These are phyloP conservation scores for Carex parvula DNA, from an alignment of 176 grass and related monocot genomes.

Conservation along the genomic window DNA sequence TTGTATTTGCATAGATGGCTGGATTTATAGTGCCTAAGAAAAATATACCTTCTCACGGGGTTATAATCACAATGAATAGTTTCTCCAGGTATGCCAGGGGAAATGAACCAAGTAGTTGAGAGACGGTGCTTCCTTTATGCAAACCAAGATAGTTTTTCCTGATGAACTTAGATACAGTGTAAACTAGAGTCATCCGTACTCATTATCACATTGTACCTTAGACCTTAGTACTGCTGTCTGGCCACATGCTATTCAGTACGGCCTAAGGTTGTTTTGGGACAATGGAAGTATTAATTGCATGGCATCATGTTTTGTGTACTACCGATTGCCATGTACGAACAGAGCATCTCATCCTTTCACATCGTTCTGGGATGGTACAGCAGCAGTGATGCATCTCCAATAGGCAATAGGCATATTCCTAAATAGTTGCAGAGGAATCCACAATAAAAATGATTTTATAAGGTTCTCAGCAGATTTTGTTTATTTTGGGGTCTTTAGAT, in stretches of 20 bases:
- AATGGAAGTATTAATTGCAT: neutral
- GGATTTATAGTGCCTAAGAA: neutral
- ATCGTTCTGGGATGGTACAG: no score
- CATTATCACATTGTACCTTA: neutral
- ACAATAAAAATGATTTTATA: neutral
- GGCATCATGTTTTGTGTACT: no score
- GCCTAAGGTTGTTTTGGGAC: constrained; percentile 8
- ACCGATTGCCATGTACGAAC: no score
- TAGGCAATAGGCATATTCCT: neutral
- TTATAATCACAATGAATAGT: neutral
- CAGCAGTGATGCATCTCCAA: no score
- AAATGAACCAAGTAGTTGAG: neutral
- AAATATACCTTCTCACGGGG: neutral
- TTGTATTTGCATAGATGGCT: neutral
- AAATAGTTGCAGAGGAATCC: neutral
- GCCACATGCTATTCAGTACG: neutral
- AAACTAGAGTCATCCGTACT: neutral
- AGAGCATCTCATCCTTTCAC: no score
- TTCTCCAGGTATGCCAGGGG: neutral
- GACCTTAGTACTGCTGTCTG: neutral
- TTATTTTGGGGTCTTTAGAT: neutral
- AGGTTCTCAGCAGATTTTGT: neutral
- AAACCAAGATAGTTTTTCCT: neutral
- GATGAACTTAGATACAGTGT: neutral
- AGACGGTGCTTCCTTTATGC: neutral